Percentiles rank a stretch among this genome's conserved stretches.
phyloP scores from a whole-genome alignment of 1,284 basidiomycete species.

The Tylopilus sp. region DNA sequence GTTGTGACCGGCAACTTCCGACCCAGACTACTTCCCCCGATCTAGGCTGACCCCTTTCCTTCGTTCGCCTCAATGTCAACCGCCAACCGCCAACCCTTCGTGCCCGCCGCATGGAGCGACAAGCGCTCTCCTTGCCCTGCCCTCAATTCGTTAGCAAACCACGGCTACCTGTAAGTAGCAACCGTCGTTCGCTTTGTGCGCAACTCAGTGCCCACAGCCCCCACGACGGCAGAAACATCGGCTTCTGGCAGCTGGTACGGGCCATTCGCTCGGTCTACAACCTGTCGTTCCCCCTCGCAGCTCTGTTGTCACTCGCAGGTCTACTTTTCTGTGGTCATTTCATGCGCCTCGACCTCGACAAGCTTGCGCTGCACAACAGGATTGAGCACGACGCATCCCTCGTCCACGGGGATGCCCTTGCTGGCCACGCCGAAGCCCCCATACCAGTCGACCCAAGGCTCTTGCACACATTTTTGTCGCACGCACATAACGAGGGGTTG shows the following conservation, averaged over 20 bases:
- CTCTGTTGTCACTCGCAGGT: conserved; percentile 31
- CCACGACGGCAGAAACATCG: conserved; percentile 35
- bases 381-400: conserved; percentile 54
- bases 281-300: conserved; percentile 37
- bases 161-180: conserved; percentile 44
- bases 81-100: conserved; percentile 37
- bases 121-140: conserved; percentile 49
- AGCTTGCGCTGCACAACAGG: conserved; percentile 39
- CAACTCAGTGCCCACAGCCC: conserved; percentile 23
- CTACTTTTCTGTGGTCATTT: conserved; percentile 30
- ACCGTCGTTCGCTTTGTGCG: conserved; percentile 31
- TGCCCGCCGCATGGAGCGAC: conserved; percentile 30
- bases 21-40: neutral
- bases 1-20: neutral
- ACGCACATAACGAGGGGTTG: conserved; percentile 24
- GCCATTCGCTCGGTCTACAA: conserved; percentile 37
- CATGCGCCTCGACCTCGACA: conserved; percentile 37
- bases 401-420: conserved; percentile 38
- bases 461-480: conserved; percentile 24
- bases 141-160: conserved; percentile 46
- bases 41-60: neutral
- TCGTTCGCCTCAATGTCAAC: conserved; percentile 27
- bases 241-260: conserved; percentile 32
- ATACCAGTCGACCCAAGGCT: conserved; percentile 29
- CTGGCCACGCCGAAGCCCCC: conserved; percentile 31